Percentiles rank a stretch among this genome's conserved stretches.
Evolutionary conservation across 768 basidiomycete genomes (phyloP).

Genomic region (Dictyophora rubrovolvata): DNA sequence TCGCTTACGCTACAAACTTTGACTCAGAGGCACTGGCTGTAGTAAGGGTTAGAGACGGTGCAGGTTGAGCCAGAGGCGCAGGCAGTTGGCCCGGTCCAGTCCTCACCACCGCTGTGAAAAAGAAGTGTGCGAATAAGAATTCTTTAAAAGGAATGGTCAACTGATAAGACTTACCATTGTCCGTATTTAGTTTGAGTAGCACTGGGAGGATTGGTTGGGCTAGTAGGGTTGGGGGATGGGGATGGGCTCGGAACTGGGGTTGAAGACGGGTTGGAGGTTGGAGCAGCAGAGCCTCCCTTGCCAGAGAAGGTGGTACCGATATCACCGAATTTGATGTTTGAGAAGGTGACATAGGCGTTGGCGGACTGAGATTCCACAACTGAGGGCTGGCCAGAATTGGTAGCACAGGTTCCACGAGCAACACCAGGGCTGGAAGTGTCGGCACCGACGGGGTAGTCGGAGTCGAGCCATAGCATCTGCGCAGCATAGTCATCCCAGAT

Average conservation of each 20-base stretch:
- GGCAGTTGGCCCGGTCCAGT: constrained; percentile 7
- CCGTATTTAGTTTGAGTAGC: constrained; percentile 9
- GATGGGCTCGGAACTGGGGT: background rate
- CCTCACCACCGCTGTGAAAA: constrained; percentile 7
- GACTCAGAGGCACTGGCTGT: constrained; percentile 9
- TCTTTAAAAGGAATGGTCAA: background rate
- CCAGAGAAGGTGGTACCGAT: constrained; percentile 33
- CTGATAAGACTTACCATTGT: constrained; percentile 4
- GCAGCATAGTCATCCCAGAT: constrained; percentile 46
- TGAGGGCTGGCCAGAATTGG: constrained; percentile 33
- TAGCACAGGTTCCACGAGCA: constrained; percentile 40
- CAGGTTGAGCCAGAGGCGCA: constrained; percentile 10
- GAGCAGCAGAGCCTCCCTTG: background rate
- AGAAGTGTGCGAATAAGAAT: background rate
- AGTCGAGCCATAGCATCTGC: constrained; percentile 50
- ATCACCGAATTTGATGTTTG: constrained; percentile 43
- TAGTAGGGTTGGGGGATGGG: background rate
- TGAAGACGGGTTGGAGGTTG: background rate
- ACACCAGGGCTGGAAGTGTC: constrained; percentile 28
- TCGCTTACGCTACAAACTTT: background rate
- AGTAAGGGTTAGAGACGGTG: constrained; percentile 8
- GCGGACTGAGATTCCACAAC: constrained; percentile 31
- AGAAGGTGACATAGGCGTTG: constrained; percentile 37
- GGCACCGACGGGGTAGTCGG: constrained; percentile 31
- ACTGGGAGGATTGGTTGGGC: background rate